Evolutionary conservation across 2,329 filamentous ascomycete genomes (phyloP).

Genomic region (Penicillium sp.): DNA sequence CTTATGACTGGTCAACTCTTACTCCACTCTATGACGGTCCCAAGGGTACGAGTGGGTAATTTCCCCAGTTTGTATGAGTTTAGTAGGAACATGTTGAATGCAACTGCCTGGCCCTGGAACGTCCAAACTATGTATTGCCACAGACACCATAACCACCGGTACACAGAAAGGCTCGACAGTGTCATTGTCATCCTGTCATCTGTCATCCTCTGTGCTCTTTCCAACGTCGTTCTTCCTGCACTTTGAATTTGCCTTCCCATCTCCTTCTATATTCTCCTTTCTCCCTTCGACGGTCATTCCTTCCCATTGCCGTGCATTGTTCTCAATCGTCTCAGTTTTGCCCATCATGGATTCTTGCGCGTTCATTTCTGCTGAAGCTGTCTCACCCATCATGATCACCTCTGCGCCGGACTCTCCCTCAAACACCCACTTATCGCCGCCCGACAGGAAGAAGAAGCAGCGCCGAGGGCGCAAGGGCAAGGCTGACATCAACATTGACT

Average conservation of each 20-base stretch:
- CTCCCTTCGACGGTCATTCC: neutral
- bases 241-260: neutral
- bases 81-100: neutral
- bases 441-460: constrained; percentile 13
- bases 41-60: neutral
- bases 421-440: neutral
- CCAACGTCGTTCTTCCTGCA: neutral
- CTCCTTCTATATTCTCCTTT: neutral
- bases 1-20: too few relatives aligned
- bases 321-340: neutral
- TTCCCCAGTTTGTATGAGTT: neutral
- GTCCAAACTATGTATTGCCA: too few relatives aligned
- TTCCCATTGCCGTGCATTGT: neutral
- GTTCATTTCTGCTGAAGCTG: neutral
- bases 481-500: neutral
- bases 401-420: neutral
- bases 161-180: neutral
- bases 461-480: constrained; percentile 10
- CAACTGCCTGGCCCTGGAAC: neutral
- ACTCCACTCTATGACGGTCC: neutral
- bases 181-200: neutral
- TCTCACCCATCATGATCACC: constrained; percentile 11
- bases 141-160: neutral
- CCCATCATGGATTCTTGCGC: neutral
- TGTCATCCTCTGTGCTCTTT: neutral